These are phyloP conservation scores for Clavispora santaluciae DNA, from an alignment of 805 yeast species.

Conservation along the genomic window DNA sequence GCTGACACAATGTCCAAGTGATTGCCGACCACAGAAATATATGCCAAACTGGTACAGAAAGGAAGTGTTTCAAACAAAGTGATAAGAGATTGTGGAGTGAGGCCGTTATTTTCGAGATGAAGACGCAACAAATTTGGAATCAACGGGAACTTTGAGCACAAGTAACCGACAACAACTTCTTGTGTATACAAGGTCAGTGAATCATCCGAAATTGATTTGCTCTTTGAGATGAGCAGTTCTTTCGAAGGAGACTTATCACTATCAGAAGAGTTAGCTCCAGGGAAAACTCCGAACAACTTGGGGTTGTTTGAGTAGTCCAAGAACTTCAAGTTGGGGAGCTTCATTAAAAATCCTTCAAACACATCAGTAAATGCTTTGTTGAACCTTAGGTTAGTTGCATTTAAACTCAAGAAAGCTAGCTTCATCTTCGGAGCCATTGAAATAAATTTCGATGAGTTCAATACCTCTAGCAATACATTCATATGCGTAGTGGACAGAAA, in stretches of 20 bases:
- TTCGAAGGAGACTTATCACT: neutral
- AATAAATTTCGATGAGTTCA: constrained; percentile 15
- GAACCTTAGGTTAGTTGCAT: constrained; percentile 55
- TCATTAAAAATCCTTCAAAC: constrained; percentile 47
- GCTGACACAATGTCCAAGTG: constrained; percentile 54
- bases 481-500: constrained; percentile 36
- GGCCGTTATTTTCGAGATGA: constrained; percentile 65
- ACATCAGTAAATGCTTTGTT: constrained; percentile 45
- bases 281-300: constrained; percentile 52
- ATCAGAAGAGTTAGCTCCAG: neutral
- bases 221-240: neutral
- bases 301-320: constrained; percentile 73
- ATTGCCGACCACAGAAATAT: constrained; percentile 67
- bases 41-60: constrained; percentile 59
- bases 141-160: constrained; percentile 63
- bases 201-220: neutral
- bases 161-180: constrained; percentile 41
- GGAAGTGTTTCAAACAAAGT: constrained; percentile 65
- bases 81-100: constrained; percentile 51
- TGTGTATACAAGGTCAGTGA: constrained; percentile 3
- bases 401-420: constrained; percentile 52
- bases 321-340: constrained; percentile 56
- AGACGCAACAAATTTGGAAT: constrained; percentile 61
- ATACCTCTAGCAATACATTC: constrained; percentile 34
- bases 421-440: constrained; percentile 18